Evolutionary conservation across 2,329 filamentous ascomycete species (phyloP).

Genomic region (Claviceps monticola): DNA sequence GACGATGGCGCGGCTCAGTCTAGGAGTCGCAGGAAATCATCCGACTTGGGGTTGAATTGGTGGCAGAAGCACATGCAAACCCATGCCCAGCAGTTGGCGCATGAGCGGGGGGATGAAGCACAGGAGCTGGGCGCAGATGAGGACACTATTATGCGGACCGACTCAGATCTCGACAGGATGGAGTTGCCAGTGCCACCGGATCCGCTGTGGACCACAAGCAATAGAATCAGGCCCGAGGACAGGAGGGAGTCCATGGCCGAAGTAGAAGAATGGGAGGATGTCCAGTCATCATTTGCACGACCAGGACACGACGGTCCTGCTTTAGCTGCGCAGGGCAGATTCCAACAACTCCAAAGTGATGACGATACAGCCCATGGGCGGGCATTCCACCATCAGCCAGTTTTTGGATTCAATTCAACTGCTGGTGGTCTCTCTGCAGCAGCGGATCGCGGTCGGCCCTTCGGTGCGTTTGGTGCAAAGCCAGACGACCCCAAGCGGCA

Average conservation of each 20-base stretch:
- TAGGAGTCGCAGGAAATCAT: constrained; percentile 41
- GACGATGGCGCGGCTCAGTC: constrained; percentile 12
- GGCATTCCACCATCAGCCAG: constrained; percentile 6
- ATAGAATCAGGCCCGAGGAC: constrained; percentile 15
- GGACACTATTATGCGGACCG: constrained; percentile 18
- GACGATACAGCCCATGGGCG: constrained; percentile 1
- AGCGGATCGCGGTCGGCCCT: constrained; percentile 22
- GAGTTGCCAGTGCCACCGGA: constrained; percentile 25
- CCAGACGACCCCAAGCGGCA: constrained; percentile 30
- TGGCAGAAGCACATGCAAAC: constrained; percentile 71
- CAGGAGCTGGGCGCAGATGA: constrained; percentile 15
- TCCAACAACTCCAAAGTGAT: not conserved
- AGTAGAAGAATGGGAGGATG: constrained; percentile 10
- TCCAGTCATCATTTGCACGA: constrained; percentile 13
- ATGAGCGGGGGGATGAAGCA: constrained; percentile 23
- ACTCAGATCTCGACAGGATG: constrained; percentile 30
- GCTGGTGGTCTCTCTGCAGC: constrained; percentile 1
- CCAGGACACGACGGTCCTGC: constrained; percentile 7
- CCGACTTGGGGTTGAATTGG: constrained; percentile 51
- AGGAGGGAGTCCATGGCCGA: constrained; percentile 16
- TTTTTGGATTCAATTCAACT: not conserved
- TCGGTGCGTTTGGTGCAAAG: constrained; percentile 24
- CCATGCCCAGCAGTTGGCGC: constrained; percentile 53
- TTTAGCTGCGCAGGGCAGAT: constrained; percentile 3
- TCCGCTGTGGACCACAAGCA: constrained; percentile 27